Evolutionary conservation across 139 green algal species (phyloP), one percentile per base, ranked within the genome.

Genomic region (Tetradesmus lagerheimii): DNA sequence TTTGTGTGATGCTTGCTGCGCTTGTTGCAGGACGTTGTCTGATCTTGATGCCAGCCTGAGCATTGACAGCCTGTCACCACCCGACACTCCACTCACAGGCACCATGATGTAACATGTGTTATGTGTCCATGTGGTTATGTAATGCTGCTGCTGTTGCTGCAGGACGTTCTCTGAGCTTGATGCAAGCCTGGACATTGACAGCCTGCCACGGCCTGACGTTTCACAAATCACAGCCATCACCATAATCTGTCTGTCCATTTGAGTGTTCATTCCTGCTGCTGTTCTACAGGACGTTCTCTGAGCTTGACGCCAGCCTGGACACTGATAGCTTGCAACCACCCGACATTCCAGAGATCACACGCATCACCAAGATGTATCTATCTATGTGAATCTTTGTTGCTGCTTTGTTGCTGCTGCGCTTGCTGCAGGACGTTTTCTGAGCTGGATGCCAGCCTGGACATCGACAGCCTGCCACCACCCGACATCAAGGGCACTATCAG

Each of bases 181-280:
- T 85, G 92, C 89, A 37, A 94, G 85, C 23, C 78, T 96, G 80
- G 93, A 96, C 37, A 90, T 95, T 75, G 94, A 96, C 91, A 84
- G 50, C 39, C 89, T 98, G 80, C 94, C 95, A 16, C 95, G 95
- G 16, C 86, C 95, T 6, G 76, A 95, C 67, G 94, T 97, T n/a
- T n/a, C n/a, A n/a, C n/a, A n/a, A n/a, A n/a, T n/a, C n/a, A n/a
- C n/a, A n/a, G n/a, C n/a, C n/a, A n/a, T n/a, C n/a, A n/a, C n/a
- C n/a, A n/a, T n/a, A n/a, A n/a, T n/a, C n/a, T n/a, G n/a, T n/a
- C n/a, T n/a, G n/a, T n/a, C n/a, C n/a, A n/a, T n/a, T n/a, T n/a
- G n/a, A n/a, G n/a, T n/a, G n/a, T n/a, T n/a, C n/a, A n/a, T n/a
- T 80, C 4, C 74, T 80, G 74, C 18, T 75, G 80, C 29, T 67